Conservation (phyloP, 305 asterid genomes). For the Ajuga reptans region DNA sequence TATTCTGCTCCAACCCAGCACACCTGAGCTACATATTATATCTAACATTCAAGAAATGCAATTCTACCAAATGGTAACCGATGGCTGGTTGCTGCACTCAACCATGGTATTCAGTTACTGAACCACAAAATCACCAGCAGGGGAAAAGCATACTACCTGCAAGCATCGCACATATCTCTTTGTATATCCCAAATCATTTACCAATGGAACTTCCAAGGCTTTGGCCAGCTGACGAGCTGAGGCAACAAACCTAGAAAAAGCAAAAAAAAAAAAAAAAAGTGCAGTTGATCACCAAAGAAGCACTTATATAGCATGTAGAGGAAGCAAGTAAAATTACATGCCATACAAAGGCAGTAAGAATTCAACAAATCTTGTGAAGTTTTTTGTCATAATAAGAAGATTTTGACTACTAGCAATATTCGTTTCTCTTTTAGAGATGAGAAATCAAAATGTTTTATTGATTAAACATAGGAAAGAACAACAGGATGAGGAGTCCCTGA, state of each 20-base stretch:
- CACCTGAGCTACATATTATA: background rate
- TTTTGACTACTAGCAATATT: background rate
- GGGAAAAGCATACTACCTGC: conserved; percentile 50
- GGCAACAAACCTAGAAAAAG: conserved; percentile 60
- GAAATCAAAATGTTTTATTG: too few relatives aligned
- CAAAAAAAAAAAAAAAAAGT: conserved; percentile 16
- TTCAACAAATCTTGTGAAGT: background rate
- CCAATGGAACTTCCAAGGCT: conserved; percentile 93
- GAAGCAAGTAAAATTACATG: background rate
- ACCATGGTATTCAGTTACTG: conserved; percentile 11
- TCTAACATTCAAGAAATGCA: background rate
- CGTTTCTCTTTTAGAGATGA: too few relatives aligned
- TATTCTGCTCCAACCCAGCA: background rate
- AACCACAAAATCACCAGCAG: conserved; percentile 3
- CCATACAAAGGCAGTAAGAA: background rate
- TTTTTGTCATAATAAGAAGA: background rate
- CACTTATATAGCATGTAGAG: background rate
- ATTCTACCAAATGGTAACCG: background rate
- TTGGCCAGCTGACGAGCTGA: conserved; percentile 97
- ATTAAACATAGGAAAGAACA: too few relatives aligned
- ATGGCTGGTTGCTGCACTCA: background rate
- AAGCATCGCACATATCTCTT: conserved; percentile 92
- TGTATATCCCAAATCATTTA: conserved; percentile 92
- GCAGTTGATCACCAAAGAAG: conserved; percentile 1
- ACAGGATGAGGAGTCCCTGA: too few relatives aligned